phyloP scores from a whole-genome alignment of 495 filamentous ascomycete genomes.

The Darksidea phi region DNA sequence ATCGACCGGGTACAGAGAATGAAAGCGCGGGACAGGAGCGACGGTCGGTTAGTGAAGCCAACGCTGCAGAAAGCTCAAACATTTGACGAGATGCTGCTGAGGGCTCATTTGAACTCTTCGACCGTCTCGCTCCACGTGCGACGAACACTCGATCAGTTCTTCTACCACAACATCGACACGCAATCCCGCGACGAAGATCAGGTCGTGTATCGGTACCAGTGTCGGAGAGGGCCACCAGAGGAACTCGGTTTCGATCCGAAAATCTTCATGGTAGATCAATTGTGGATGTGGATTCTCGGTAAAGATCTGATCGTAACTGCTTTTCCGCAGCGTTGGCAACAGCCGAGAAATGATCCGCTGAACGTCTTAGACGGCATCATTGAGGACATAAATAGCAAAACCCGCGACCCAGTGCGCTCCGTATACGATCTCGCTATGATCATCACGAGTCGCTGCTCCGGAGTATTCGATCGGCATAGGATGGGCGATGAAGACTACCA shows the following conservation, averaged over 20 bases:
- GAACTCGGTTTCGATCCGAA: constrained; percentile 51
- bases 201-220: constrained; percentile 66
- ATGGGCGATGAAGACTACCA: constrained; percentile 64
- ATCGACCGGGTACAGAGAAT: constrained; percentile 50
- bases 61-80: constrained; percentile 42
- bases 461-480: constrained; percentile 63
- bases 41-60: constrained; percentile 1
- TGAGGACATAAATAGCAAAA: constrained; percentile 68
- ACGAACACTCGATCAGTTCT: constrained; percentile 69
- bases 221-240: constrained; percentile 41
- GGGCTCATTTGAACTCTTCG: constrained; percentile 57
- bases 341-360: constrained; percentile 65
- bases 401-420: constrained; percentile 59
- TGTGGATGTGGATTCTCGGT: constrained; percentile 71
- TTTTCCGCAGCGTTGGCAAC: constrained; percentile 69
- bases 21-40: constrained; percentile 28
- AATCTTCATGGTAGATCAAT: constrained; percentile 73
- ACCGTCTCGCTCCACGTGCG: constrained; percentile 63
- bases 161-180: constrained; percentile 70
- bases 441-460: constrained; percentile 64
- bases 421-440: constrained; percentile 66
- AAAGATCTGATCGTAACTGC: constrained; percentile 64
- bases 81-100: constrained; percentile 63
- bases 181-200: constrained; percentile 65
- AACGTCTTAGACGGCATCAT: constrained; percentile 67